Evolutionary conservation across 2,329 filamentous ascomycete species (phyloP), one percentile per base, ranked within the genome.

Genomic region (Macrophomina pseudophaseolina): DNA sequence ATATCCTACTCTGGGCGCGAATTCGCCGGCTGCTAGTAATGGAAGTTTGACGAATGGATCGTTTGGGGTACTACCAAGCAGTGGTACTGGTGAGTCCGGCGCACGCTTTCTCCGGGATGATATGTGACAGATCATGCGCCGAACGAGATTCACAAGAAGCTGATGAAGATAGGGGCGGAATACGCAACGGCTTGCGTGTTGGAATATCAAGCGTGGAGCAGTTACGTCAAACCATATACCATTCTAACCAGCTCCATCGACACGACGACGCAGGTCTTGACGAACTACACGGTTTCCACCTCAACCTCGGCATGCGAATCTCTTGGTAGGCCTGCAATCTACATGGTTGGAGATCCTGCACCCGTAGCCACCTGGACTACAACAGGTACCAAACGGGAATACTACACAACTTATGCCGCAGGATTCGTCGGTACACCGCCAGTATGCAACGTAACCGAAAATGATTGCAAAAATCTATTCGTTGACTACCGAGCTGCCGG

Each of bases 281-380:
- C 58, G 11, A 62, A 62, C 18, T 62, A 49, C 44, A 62, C 58
- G 11, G 58, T 62, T 6, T 18, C 58, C 6, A 62, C 58, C 6
- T n/a, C 42, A 1, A 49, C 44, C n/a, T 38, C 42, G 5, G 32
- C 42, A 14, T 62, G 58, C 11, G 18, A 8, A 5, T 28, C 53
- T 5, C n/a, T n/a, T 16, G 30, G 32, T n/a, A 35, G 30, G 12
- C 16, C 4, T 7, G 11, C 46, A n/a, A 32, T 35, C 0, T 62
- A 62, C 11, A 62, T 62, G 58, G n/a, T 62, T 28, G 58, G 58
- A 49, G 42, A 49, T 7, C 58, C 58, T 3, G n/a, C 38, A 23
- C 42, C 58, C 9, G 58, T 62, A 14, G 32, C 58, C 16, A 62
- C 58, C 44, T 62, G 44, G 44, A 49, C 58, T 3, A 35, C 28